phyloP scores from a whole-genome alignment of 1,284 basidiomycete species.

The Exobasidium rhododendri region DNA sequence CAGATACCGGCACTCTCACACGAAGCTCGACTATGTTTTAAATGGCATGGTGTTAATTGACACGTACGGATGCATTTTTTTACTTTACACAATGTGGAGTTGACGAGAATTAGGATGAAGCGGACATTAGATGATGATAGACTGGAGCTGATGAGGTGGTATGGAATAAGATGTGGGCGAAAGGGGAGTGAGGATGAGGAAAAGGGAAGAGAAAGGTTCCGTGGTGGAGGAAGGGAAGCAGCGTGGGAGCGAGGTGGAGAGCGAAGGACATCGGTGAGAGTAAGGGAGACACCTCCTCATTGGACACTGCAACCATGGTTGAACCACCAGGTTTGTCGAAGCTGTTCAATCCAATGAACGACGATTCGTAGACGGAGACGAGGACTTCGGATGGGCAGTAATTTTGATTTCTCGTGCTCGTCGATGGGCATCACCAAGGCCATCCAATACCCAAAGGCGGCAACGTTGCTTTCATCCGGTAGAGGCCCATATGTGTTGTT shows the following conservation, averaged over 20 bases:
- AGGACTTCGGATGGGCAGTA: conserved; percentile 82
- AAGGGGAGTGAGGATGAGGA: neutral
- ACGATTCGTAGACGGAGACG: conserved; percentile 75
- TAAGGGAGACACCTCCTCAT: no score
- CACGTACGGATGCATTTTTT: neutral
- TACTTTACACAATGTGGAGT: neutral
- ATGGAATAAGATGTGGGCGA: no score
- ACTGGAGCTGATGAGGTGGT: no score
- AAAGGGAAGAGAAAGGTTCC: neutral
- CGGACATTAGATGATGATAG: no score
- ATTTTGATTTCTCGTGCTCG: conserved; percentile 84
- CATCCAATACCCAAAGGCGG: conserved; percentile 65
- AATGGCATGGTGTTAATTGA: no score
- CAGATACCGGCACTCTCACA: no score
- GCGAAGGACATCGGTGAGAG: no score
- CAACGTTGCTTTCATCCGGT: conserved; percentile 37
- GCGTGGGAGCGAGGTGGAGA: no score
- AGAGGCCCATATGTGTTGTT: conserved; percentile 58
- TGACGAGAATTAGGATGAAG: neutral
- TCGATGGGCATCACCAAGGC: conserved; percentile 87
- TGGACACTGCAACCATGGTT: conserved; percentile 55
- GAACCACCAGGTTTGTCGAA: conserved; percentile 58
- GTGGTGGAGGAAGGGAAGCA: neutral
- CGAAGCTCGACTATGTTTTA: no score
- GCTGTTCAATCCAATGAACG: conserved; percentile 86